Evolutionary conservation across 2,329 filamentous ascomycete genomes (phyloP).

Genomic region (Botrytis cinerea): DNA sequence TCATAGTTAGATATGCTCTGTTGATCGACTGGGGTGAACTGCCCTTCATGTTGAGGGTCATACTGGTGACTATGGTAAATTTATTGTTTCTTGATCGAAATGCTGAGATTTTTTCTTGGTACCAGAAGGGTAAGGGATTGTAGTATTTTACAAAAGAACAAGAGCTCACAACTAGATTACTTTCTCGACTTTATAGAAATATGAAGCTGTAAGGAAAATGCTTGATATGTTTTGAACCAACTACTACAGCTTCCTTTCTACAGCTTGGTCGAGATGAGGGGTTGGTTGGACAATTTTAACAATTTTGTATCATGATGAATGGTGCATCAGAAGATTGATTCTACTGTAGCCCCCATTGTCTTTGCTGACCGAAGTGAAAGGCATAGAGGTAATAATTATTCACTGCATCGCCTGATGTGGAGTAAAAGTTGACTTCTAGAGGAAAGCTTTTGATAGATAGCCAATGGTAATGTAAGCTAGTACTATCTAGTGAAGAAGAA

Average conservation of each 20-base stretch:
- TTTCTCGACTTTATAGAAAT: neutral
- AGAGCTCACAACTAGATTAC: neutral
- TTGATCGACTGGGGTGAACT: neutral
- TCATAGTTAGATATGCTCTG: neutral
- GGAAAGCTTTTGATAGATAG: neutral
- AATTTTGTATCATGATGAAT: accelerated
- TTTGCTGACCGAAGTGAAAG: neutral
- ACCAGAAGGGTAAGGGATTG: neutral
- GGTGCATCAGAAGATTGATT: neutral
- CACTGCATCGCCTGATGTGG: neutral
- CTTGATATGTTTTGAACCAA: neutral
- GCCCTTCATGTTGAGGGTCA: neutral
- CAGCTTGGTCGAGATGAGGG: neutral
- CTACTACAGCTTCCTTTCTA: neutral
- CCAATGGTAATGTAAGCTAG: neutral
- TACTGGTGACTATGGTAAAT: neutral
- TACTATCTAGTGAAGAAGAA: neutral
- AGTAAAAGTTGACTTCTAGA: neutral
- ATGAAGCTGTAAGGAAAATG: neutral
- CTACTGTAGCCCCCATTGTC: neutral
- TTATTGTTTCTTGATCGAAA: neutral
- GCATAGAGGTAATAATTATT: neutral
- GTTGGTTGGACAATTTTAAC: neutral
- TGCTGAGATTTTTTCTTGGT: neutral
- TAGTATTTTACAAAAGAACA: neutral